Evolutionary conservation across 805 yeast genomes (phyloP), one percentile per base, ranked within the genome.

Genomic region (Nakazawaea sp.): DNA sequence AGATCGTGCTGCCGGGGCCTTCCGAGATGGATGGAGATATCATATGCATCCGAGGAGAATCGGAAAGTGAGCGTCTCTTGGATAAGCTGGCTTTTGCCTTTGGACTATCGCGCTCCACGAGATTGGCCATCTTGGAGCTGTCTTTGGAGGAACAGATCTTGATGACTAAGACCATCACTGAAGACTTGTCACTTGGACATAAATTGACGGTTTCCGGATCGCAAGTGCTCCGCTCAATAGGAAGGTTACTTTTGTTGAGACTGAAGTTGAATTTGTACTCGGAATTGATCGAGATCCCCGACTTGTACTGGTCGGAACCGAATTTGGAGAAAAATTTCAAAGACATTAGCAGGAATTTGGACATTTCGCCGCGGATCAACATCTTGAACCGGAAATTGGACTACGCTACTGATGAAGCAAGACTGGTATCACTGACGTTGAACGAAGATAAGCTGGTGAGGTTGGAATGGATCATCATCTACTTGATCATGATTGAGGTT

Each of bases 271-370:
- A 89, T 48, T 61, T 89, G 23, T 87, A 89, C 56, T 82, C 90
- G 8, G 96, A 88, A 50, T 67, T 89, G 42, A 85, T 86, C 21
- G 96, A 88, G 48, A 86, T 94, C 0, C 97, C 97, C 0, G 97
- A 89, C 55, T 59, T 87, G 30, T 89, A 88, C 57, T 89, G 97
- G 97, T 73, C 86, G 32, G 96, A 88, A 52, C 95, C 96, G 1
- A 75, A 77, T 24, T 62, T 89, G 37, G 97, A 89, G 52, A 68
- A 69, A 37, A 75, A 87, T 8, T 89, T 86, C 56, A 72, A 78
- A 33, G 68, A 74, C 15, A 77, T 86, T 6, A 81, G 94, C 0
- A 71, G 71, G 33, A 74, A 73, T 17, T 62, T 89, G 39, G 97
- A 89, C 49, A 77, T 89, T 21, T 67, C 70, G 21, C 83, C 90